Evolutionary conservation across 179 eudicot species (phyloP), one percentile per base, ranked within the genome.

Genomic region (Corrigiola litoralis): DNA sequence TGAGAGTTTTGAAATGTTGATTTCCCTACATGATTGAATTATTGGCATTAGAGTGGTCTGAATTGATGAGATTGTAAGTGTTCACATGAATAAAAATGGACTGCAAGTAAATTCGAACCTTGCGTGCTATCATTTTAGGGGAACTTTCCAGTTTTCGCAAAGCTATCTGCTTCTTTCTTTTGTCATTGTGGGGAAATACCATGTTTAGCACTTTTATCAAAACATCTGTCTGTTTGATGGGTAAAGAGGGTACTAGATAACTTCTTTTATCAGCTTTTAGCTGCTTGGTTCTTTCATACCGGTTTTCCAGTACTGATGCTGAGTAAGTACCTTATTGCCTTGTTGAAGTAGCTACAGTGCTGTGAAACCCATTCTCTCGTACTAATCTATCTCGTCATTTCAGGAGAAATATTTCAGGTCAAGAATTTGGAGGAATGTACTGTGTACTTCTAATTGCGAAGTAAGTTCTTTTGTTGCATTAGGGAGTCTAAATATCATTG

Each of bases 381-480:
- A 55, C 17, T 53, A 10, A 28, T 48, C 32, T 47, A 16, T 38
- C 29, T 72, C 44, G 25, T 60, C 44, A 33, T n/a, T 82, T 62
- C 86, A 94, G 99, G 82, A 88, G 99, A 84, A 94, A 94, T 74
- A 90, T 94, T 34, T 90, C 95, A 2, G 99, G 95, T 61, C 97
- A 94, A 67, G 99, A 94, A 73, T 94, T 90, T 59, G 90, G 89
- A 57, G 97, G 97, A 66, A 90, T 94, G 89, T 94, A 88, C 63
- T 91, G 97, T 70, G 82, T 90, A 37, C 84, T 94, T 57, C 59
- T 90, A 57, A 82, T 75, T 63, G 88, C 85, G 16, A 85, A 83
- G 98, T 92, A 82, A 79, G 95, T 64, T 17, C 38, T 48, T 67
- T 38, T 12, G 23, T 44, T 16, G 50, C 8, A n/a, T 44, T 21